Conservation (phyloP, 1,284 basidiomycete species). For the Marasmius tenuissimus region DNA sequence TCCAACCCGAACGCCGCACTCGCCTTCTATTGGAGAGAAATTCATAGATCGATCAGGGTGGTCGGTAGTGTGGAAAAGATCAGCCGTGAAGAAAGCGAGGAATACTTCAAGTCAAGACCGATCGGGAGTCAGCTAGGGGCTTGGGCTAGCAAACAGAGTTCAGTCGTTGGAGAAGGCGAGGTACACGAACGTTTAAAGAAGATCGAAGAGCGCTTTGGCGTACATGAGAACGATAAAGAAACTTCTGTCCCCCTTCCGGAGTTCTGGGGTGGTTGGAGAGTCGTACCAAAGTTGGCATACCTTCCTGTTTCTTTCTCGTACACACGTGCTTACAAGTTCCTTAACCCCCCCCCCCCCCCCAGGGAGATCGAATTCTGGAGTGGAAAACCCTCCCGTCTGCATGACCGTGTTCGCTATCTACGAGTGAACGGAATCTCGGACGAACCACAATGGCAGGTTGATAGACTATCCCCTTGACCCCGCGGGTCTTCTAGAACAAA, state of each 20-base stretch:
- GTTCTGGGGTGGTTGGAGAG: conserved; percentile 96
- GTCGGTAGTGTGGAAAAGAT: conserved; percentile 86
- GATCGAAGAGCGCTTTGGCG: conserved; percentile 61
- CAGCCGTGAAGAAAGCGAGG: conserved; percentile 65
- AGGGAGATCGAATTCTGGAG: conserved; percentile 91
- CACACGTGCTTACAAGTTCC: not conserved
- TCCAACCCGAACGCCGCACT: conserved; percentile 81
- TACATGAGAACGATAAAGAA: conserved; percentile 39
- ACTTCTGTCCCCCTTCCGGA: conserved; percentile 77
- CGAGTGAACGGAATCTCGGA: conserved; percentile 30
- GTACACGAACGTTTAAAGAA: conserved; percentile 64
- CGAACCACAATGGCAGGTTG: conserved; percentile 64
- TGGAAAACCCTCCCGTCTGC: conserved; percentile 86
- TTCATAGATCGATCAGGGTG: conserved; percentile 82
- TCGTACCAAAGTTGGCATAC: conserved; percentile 74
- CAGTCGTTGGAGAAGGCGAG: conserved; percentile 70
- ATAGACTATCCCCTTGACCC: conserved; percentile 70
- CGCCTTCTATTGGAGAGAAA: conserved; percentile 91
- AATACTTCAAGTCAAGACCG: conserved; percentile 39
- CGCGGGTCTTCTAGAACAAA: not conserved
- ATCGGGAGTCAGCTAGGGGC: conserved; percentile 56
- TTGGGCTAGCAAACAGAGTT: conserved; percentile 90
- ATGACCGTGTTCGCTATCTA: conserved; percentile 85
- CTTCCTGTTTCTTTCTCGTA: conserved; percentile 29
- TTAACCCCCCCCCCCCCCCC: not conserved